Base-by-base conservation (phyloP, 352 stramenopile genomes). In the Nothophytophthora sp. region DNA sequence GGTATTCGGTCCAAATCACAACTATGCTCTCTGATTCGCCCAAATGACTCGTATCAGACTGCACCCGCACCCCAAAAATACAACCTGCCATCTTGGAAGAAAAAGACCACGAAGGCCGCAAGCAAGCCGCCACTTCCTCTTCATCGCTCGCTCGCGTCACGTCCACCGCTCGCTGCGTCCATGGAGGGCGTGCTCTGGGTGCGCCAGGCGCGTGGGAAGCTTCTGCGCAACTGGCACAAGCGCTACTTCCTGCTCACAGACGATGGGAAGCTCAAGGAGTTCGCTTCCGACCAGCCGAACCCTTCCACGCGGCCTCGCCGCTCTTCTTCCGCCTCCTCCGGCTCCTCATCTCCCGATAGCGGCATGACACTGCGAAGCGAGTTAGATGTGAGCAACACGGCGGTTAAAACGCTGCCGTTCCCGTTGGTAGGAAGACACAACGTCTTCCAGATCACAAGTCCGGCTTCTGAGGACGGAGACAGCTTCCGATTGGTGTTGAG, bases 171-270 rank as follows among this genome's bases (percentile, higher is more conserved):
- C n/a, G n/a, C n/a, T 35, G 12, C 29, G 12, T 10, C 29, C n/a
- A 87, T 86, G 70, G 76, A 90, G 43, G 75, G 80, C 63, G 53
- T 81, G 11, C 47, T 90, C 28, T 87, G 58, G 50, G 67, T 75
- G 13, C 76, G 76, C 29, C 67, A 70, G 12, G 55, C 64, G 24
- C 70, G 75, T 44, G 65, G 67, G 27, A 83, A 82, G 54, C 58
- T 91, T 27, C 65, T 91, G 19, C 71, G 67, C 45, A 64, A 61
- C 49, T 91, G 81, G 81, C 65, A 82, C 53, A 86, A 88, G 67
- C 73, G 76, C 37, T 89, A 91, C 54, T 70, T 84, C 41, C 70
- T 88, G 32, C 62, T 91, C 19, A 64, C 69, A 0, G 49, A 68
- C n/a, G 43, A 58, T n/a, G 73, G 76, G 1, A 40, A 60, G 38